Evolutionary conservation across 148 eudicot species (phyloP).

Genomic region (Rhododendron ovatum): DNA sequence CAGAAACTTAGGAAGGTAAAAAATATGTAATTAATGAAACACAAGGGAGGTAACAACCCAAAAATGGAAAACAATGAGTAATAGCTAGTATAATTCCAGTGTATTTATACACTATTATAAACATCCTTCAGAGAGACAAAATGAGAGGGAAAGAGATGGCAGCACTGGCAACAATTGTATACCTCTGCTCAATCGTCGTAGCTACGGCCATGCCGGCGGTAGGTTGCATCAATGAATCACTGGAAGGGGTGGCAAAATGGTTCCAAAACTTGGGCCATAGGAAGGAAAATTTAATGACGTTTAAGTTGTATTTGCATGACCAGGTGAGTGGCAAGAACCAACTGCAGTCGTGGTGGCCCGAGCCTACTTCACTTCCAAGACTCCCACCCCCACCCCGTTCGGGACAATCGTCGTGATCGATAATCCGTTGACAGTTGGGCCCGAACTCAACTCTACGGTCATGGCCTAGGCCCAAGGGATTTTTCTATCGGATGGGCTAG

Average conservation of each 20-base stretch:
- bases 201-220: not conserved
- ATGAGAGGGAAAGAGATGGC: slow-evolving; percentile 4
- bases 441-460: not conserved
- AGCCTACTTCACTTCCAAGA: no score
- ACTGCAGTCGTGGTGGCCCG: not conserved
- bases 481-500: slow-evolving; percentile 8
- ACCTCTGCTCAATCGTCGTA: slow-evolving; percentile 6
- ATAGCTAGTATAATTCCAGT: not conserved
- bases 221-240: not conserved
- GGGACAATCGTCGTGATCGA: no score
- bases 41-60: not conserved
- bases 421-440: no score
- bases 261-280: slow-evolving; percentile 10
- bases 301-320: slow-evolving; percentile 36
- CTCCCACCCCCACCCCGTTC: no score
- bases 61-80: not conserved
- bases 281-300: slow-evolving; percentile 19
- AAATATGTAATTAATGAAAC: no score
- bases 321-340: slow-evolving; percentile 11
- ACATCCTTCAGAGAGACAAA: no score
- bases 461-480: slow-evolving; percentile 21
- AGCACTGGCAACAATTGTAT: not conserved
- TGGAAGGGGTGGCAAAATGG: slow-evolving; percentile 16
- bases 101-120: not conserved
- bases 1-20: no score